phyloP scores from a whole-genome alignment of 2,329 filamentous ascomycete species.

The Colletotrichum sidae region DNA sequence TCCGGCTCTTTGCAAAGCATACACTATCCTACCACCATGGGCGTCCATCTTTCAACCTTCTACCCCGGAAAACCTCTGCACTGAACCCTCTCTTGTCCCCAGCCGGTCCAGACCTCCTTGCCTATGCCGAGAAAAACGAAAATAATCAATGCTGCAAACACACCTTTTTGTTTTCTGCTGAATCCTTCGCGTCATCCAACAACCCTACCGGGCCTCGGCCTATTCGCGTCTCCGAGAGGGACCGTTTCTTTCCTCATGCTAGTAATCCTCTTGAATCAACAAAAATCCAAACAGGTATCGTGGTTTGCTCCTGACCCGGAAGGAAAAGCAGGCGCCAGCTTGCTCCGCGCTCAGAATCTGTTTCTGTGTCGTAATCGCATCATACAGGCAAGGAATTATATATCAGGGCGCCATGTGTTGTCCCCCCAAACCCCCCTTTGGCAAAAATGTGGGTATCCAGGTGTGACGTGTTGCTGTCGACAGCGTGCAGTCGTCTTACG shows the following conservation, averaged over 20 bases:
- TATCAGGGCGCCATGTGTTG: slow-evolving; percentile 30
- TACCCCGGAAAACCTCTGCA: neutral
- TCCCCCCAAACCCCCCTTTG: neutral
- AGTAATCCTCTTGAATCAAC: slow-evolving; percentile 10
- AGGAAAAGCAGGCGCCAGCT: slow-evolving; percentile 6
- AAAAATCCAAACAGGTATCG: slow-evolving; percentile 8
- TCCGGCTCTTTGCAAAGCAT: slow-evolving; percentile 17
- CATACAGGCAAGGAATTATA: slow-evolving; percentile 32
- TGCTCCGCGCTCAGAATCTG: slow-evolving; percentile 19
- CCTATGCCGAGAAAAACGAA: neutral
- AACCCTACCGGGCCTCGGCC: neutral
- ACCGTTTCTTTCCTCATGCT: neutral
- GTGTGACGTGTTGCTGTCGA: slow-evolving; percentile 30
- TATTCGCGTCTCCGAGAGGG: neutral
- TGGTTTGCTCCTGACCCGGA: slow-evolving; percentile 12
- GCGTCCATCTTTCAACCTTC: neutral
- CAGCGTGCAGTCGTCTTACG: slow-evolving; percentile 27
- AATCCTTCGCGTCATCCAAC: neutral
- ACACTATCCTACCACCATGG: slow-evolving; percentile 31
- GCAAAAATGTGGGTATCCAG: slow-evolving; percentile 36
- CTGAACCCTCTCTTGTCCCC: neutral
- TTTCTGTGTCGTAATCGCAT: slow-evolving; percentile 33
- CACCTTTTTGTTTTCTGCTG: slow-evolving; percentile 13
- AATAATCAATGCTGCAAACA: neutral
- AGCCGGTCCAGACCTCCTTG: neutral